These are phyloP conservation scores for Amesomyces nigricolor DNA, from an alignment of 2,329 filamentous ascomycete genomes.

Conservation along the genomic window DNA sequence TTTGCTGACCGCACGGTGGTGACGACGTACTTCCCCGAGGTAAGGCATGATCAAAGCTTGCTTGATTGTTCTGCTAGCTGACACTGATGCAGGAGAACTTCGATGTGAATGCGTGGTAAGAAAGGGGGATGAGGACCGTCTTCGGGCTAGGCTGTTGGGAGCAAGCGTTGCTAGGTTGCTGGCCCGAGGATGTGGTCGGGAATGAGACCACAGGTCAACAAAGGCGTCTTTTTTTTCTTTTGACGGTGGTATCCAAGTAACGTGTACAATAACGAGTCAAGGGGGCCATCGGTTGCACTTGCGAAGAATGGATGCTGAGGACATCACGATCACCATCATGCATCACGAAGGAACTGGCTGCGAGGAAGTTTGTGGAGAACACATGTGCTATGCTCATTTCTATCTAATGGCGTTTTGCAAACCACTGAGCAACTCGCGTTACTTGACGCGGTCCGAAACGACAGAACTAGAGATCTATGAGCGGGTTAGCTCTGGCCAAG, in stretches of 20 bases:
- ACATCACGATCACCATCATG: background rate
- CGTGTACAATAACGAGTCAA: constrained; percentile 10
- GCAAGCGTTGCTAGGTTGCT: background rate
- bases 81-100: constrained; percentile 74
- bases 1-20: constrained; percentile 96
- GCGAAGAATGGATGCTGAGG: background rate
- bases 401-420: background rate
- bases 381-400: background rate
- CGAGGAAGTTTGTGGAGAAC: background rate
- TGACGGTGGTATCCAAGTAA: background rate
- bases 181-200: background rate
- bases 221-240: background rate
- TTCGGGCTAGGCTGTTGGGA: background rate
- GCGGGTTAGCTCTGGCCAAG: constrained; percentile 18
- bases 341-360: background rate
- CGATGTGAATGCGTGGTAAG: constrained; percentile 81
- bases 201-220: background rate
- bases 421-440: background rate
- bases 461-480: background rate
- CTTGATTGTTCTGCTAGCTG: constrained; percentile 23
- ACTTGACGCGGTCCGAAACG: background rate
- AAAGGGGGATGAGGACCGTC: background rate
- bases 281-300: background rate
- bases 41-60: constrained; percentile 34
- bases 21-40: constrained; percentile 92